A percentile compares a stretch with the other conserved stretches of the same genome.
phyloP scores from a whole-genome alignment of 176 grass and related monocot genomes.

The Bothriochloa decipiens region DNA sequence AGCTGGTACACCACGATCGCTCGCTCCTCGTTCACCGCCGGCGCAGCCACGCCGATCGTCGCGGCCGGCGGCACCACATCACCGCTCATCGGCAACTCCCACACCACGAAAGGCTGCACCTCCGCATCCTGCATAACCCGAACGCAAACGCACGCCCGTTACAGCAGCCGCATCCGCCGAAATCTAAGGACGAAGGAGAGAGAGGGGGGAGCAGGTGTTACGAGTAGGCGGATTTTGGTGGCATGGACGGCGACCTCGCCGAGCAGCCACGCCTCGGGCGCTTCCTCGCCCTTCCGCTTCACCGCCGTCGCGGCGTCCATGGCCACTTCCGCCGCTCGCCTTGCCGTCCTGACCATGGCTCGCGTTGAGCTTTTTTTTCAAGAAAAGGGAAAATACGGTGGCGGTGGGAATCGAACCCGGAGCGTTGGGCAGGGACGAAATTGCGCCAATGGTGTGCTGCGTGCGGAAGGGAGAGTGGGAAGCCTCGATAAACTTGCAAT shows the following conservation, averaged over 20 bases:
- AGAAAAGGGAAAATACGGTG: no score
- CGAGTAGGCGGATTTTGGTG: conserved; percentile 29
- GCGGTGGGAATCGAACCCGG: no score
- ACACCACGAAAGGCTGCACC: conserved; percentile 11
- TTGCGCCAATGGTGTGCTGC: no score
- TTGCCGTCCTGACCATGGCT: no score
- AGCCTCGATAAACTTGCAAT: no score
- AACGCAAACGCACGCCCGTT: not conserved
- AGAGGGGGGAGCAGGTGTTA: not conserved
- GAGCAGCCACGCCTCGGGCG: conserved; percentile 12
- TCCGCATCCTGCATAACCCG: not conserved
- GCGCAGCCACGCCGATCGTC: not conserved
- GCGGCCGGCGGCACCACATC: not conserved
- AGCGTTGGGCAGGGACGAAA: no score
- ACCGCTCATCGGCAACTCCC: not conserved
- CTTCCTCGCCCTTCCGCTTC: conserved; percentile 31
- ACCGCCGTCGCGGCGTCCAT: conserved; percentile 19
- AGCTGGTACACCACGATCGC: conserved; percentile 47
- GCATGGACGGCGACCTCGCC: conserved; percentile 1
- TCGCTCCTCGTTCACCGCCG: conserved; percentile 16
- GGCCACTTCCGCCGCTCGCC: not conserved
- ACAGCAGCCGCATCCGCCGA: not conserved
- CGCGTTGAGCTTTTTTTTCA: no score
- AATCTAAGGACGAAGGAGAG: not conserved
- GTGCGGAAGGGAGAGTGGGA: no score